These are phyloP conservation scores for Davidsoniella eucalypti DNA, from an alignment of 2,329 filamentous ascomycete genomes.

Conservation along the genomic window DNA sequence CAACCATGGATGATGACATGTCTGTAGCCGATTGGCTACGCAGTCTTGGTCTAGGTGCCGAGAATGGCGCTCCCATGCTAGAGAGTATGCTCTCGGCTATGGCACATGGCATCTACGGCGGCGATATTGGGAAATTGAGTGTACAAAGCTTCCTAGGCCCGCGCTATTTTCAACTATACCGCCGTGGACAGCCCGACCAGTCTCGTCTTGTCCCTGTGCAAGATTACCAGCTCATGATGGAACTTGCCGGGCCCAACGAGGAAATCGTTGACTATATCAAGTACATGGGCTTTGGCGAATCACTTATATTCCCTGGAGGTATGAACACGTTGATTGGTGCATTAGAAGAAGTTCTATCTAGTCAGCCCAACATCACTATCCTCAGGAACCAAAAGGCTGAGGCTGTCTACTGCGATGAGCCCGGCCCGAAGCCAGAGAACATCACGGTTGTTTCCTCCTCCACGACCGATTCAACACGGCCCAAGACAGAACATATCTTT, in stretches of 20 bases:
- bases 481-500: constrained; percentile 19
- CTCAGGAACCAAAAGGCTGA: constrained; percentile 15
- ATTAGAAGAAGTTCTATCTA: constrained; percentile 4
- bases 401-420: not conserved
- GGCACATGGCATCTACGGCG: constrained; percentile 82
- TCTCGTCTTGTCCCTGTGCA: constrained; percentile 17
- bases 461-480: not conserved
- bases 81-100: constrained; percentile 60
- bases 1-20: constrained; percentile 20
- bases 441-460: not conserved
- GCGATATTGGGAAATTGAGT: constrained; percentile 69
- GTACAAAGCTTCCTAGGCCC: constrained; percentile 39
- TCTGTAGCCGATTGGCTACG: constrained; percentile 24
- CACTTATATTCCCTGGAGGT: constrained; percentile 26
- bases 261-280: constrained; percentile 14
- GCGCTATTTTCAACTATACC: constrained; percentile 22
- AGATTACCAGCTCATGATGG: constrained; percentile 19
- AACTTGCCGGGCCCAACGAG: constrained; percentile 19
- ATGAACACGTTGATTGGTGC: constrained; percentile 42
- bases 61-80: constrained; percentile 26
- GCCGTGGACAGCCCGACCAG: constrained; percentile 11
- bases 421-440: not conserved
- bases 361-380: constrained; percentile 9
- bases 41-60: constrained; percentile 12
- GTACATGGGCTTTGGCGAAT: constrained; percentile 11